Evolutionary conservation across 352 stramenopile genomes (phyloP), one percentile per base, ranked within the genome.

Genomic region (Phytophthora vignae): DNA sequence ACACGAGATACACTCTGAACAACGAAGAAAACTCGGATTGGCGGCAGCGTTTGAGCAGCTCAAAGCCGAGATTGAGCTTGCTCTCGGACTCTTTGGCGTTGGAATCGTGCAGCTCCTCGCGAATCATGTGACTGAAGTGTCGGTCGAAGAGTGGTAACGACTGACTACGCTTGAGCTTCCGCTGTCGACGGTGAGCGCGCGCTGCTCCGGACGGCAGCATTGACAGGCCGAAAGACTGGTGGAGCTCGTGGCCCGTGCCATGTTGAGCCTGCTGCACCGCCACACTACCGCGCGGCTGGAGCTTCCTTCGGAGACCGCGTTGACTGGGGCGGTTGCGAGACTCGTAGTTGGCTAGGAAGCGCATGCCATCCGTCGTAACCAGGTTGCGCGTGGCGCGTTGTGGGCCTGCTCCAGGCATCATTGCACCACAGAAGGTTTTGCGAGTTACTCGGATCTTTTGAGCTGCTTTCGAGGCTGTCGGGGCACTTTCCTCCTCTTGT

Each of bases 81-180:
- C 69, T 90, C 7, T 82, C 82, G 4, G 71, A 78, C 44, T 91
- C 82, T 54, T 86, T 88, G 2, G 79, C 74, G 63, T 84, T 91
- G 6, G 84, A 92, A n/a, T 85, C 79, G 14, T 77, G 71, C 1
- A 92, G 77, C 52, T 90, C 84, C 9, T 78, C 75, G 0, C 76
- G 69, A 17, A 92, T 84, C 74, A 90, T 90, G 44, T 67, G 49
- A 7, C 76, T 68, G 22, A 90, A 92, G n/a, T 92, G 79, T 0
- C 67, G 69, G 31, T 92, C 81, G 44, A 92, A 92, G 17, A 89
- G 71, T 1, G 84, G 84, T 33, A 92, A 61, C 1, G 84, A 92
- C 53, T 90, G 83, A 14, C 79, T 90, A 9, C 84, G 83, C 49
- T 90, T 90, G 1, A 92, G 58, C 12, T 87, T 76, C 2, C 84